These are phyloP conservation scores for Acaromyces ingoldii DNA, from an alignment of 1,284 basidiomycete species.

Conservation along the genomic window DNA sequence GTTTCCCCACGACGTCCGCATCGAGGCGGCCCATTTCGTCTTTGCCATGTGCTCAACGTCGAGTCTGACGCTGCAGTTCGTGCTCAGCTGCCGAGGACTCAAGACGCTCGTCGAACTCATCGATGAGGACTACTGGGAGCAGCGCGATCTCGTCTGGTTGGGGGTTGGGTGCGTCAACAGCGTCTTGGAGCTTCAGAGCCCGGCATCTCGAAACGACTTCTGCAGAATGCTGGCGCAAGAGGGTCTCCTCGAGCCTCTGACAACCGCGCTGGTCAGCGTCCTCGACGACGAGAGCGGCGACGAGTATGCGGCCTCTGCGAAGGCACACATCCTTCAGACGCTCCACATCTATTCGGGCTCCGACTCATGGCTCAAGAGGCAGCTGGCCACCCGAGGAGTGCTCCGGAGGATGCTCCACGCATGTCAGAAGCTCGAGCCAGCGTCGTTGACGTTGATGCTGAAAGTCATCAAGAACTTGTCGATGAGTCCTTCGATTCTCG, in stretches of 20 bases:
- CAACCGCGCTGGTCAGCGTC: constrained; percentile 79
- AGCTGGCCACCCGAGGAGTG: constrained; percentile 80
- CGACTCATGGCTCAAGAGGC: constrained; percentile 84
- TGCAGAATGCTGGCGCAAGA: constrained; percentile 97
- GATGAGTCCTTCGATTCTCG: constrained; percentile 70
- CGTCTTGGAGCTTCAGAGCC: constrained; percentile 85
- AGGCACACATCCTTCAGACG: constrained; percentile 82
- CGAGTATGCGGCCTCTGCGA: constrained; percentile 61
- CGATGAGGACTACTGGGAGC: constrained; percentile 82
- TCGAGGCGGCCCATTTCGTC: constrained; percentile 93
- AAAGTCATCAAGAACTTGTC: constrained; percentile 94
- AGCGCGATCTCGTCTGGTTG: constrained; percentile 80
- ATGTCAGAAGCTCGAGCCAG: constrained; percentile 58
- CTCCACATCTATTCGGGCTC: constrained; percentile 88
- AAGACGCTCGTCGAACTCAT: constrained; percentile 90
- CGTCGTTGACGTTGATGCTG: constrained; percentile 78
- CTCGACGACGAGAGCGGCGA: constrained; percentile 68
- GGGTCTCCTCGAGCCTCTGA: constrained; percentile 85
- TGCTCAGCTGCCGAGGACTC: constrained; percentile 75
- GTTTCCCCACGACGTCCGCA: constrained; percentile 82
- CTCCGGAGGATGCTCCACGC: constrained; percentile 66
- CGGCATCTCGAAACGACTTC: constrained; percentile 95
- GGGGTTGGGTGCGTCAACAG: constrained; percentile 89
- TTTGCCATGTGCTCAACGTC: constrained; percentile 86
- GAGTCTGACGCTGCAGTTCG: constrained; percentile 63